Evolutionary conservation across 2,329 filamentous ascomycete genomes (phyloP).

Genomic region (Aureobasidium sp.): DNA sequence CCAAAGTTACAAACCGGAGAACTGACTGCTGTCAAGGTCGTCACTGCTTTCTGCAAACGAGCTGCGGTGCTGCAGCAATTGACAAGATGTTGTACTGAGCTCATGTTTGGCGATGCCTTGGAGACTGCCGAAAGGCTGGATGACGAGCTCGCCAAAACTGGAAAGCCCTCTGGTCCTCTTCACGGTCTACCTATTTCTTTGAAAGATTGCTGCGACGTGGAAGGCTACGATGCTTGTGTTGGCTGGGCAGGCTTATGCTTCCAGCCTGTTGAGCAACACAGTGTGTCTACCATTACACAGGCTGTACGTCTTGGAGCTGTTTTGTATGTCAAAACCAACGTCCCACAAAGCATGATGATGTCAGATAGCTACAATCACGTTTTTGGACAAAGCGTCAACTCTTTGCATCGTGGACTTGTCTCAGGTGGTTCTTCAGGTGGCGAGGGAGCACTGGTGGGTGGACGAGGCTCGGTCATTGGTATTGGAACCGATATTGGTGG

Average conservation of each 20-base stretch:
- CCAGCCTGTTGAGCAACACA: slow-evolving; percentile 24
- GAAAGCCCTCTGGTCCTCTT: slow-evolving; percentile 23
- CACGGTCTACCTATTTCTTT: slow-evolving; percentile 48
- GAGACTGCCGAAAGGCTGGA: slow-evolving; percentile 20
- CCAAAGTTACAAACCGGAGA: slow-evolving; percentile 24
- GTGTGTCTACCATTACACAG: slow-evolving; percentile 31
- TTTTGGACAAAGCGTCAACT: slow-evolving; percentile 46
- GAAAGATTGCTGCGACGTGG: slow-evolving; percentile 42
- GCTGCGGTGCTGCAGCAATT: slow-evolving; percentile 25
- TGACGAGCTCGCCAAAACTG: slow-evolving; percentile 14
- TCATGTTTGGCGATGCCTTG: slow-evolving; percentile 35
- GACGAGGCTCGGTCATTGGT: slow-evolving; percentile 45
- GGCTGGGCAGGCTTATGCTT: slow-evolving; percentile 19
- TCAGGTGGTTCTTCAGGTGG: slow-evolving; percentile 48
- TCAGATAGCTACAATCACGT: slow-evolving; percentile 44
- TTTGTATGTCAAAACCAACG: slow-evolving; percentile 44
- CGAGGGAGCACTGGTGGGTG: slow-evolving; percentile 46
- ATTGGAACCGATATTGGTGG: slow-evolving; percentile 48
- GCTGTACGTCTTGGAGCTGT: slow-evolving; percentile 32
- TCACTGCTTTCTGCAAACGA: slow-evolving; percentile 33
- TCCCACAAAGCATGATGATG: slow-evolving; percentile 49
- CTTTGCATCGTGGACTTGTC: slow-evolving; percentile 43
- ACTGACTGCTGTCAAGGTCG: slow-evolving; percentile 20
- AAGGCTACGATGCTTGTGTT: slow-evolving; percentile 30
- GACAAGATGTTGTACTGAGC: slow-evolving; percentile 25